Conservation (phyloP, 2,329 filamentous ascomycete genomes). For the Fusarium clavum region DNA sequence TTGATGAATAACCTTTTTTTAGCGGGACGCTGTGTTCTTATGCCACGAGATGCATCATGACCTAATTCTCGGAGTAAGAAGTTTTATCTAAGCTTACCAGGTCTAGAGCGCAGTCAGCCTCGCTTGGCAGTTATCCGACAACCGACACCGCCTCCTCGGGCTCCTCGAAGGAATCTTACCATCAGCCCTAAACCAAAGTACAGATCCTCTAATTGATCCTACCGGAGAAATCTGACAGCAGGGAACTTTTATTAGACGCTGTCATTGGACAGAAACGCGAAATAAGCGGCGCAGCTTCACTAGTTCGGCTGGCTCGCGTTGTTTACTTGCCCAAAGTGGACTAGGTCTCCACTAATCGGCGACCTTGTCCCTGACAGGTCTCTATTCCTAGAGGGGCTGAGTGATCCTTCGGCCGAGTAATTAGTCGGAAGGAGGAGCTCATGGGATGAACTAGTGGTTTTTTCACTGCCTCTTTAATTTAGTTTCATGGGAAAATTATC, state of each 20-base stretch:
- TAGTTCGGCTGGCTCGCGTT: neutral
- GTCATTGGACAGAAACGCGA: fast-evolving
- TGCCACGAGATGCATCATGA: neutral
- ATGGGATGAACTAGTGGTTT: neutral
- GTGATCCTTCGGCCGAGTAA: neutral
- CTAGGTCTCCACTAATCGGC: neutral
- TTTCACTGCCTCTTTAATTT: neutral
- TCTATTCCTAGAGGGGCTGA: conserved; percentile 3
- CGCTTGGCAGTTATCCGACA: neutral
- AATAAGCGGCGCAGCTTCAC: neutral
- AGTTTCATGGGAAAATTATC: neutral
- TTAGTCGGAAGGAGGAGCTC: too few species aligned
- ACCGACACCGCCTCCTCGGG: neutral
- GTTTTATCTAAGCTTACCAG: neutral
- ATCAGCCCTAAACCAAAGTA: conserved; percentile 2
- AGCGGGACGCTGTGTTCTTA: neutral
- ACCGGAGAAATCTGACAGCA: neutral
- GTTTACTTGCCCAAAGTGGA: neutral
- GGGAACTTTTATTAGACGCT: fast-evolving
- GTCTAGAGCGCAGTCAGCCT: neutral
- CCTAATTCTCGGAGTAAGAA: neutral
- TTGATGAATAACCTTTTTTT: neutral
- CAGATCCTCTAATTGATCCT: neutral
- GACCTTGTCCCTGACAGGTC: too few species aligned
- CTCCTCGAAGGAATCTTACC: neutral